Evolutionary conservation across 2,329 filamentous ascomycete genomes (phyloP), one percentile per base, ranked within the genome.

Genomic region (Aspergillus arachidicola): DNA sequence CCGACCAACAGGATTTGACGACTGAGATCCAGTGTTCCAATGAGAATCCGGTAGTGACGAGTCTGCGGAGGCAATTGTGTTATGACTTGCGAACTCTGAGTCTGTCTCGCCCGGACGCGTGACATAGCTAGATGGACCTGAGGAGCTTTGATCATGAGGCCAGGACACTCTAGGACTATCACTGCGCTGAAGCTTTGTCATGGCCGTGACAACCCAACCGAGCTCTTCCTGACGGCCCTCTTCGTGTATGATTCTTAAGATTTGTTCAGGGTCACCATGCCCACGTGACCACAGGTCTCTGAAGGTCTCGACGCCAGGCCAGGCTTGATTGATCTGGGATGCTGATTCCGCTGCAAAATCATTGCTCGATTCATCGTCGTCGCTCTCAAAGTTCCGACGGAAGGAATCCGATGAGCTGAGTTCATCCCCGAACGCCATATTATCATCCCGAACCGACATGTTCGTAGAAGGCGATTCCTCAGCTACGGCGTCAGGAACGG

Each of bases 171-270:
- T 57, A 28, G 51, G 21, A 32, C 46, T 41, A 43, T 65, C 55
- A 55, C 58, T 65, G 11, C 56, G 61, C 28, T 72, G 65, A 19
- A 75, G 62, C 23, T 71, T 74, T 65, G 74, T 80, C 64, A 87
- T 86, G 28, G 86, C 79, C 36, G 83, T 80, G 12, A 89, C 82
- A 81, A 88, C 87, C 73, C 87, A 86, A 12, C 81, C 79, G 38
- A 91, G 81, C 57, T 85, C 84, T 12, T 87, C 85, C 60, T 85
- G 81, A 2, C 87, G 81, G 5, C 84, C 82, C 68, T 90, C 87
- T 43, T 86, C 83, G 45, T 85, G 83, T 36, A 90, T 87, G 26
- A 91, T 86, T 46, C 82, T 79, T 3, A 89, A 68, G 30, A 91
- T 86, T 63, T 82, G 83, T 41, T 85, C 81, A 0, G 84, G 83